Evolutionary conservation across 805 yeast species (phyloP), one percentile per base, ranked within the genome.

Genomic region (Kuraishia piskuri): DNA sequence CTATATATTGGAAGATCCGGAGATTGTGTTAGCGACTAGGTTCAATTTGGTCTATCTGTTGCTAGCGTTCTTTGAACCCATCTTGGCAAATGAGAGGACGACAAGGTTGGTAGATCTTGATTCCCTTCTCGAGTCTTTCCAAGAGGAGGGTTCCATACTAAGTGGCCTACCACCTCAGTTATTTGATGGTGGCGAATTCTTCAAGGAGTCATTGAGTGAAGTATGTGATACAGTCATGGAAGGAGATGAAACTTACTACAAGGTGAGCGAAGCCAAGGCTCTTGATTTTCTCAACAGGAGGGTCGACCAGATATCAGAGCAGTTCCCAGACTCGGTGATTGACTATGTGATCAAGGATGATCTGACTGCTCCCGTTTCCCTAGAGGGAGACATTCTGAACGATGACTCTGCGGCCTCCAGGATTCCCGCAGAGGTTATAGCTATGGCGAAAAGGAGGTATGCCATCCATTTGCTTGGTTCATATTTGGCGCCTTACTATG

Each of bases 391-490:
- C 20, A 17, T 26, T n/a, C 22, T 10, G 46, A 8, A 17, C 10
- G 25, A 19, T 14, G 50, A 12, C 14, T 21, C 23, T 6, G 22
- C 8, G 2, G 45, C 22, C 17, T 12, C 52, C 20, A 52, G 36
- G 10, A 46, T 47, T 2, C 72, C 78, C 2, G 58, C 56, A 2
- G 65, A 68, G 7, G 67, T 76, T 1, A 58, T 74, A n/a, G 56
- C 62, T 2, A 60, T 71, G 2, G 68, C 75, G 19, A 66, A 72
- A 20, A 62, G 67, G 17, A 71, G 70, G 52, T 65, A 74, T 52
- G 64, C 85, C 5, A 65, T 83, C 2, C 75, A 77, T 24, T 63
- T 83, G 25, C 55, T 83, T 5, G 74, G 80, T 2, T 74, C 79
- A 2, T 75, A 73, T 56, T 66, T 79, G 1, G 63, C 65, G 20